Percentiles rank a stretch among this genome's conserved stretches.
These are phyloP conservation scores for Pichia manshurica DNA, from an alignment of 805 yeast species.

Conservation along the genomic window DNA sequence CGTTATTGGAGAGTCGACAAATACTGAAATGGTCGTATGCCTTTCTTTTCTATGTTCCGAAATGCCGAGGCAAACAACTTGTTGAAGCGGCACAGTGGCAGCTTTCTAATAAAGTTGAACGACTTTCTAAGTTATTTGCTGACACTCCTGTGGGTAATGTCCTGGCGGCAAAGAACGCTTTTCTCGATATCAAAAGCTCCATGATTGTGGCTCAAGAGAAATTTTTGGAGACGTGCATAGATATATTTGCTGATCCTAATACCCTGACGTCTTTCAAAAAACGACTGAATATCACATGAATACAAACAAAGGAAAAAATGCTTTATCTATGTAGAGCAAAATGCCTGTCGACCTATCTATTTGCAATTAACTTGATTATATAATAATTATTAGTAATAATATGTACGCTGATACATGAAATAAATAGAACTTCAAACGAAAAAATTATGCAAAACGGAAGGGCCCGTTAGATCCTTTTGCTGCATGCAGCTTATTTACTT, in stretches of 20 bases:
- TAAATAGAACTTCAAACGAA: neutral
- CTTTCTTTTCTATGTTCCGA: constrained; percentile 59
- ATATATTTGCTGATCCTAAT: constrained; percentile 14
- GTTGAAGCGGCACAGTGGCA: constrained; percentile 42
- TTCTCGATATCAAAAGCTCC: constrained; percentile 21
- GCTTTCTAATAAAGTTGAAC: constrained; percentile 26
- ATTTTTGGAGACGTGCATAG: constrained; percentile 23
- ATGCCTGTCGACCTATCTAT: no score
- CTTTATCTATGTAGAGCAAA: no score
- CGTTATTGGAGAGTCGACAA: constrained; percentile 61
- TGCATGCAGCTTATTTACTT: neutral
- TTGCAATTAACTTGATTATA: no score
- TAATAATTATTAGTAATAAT: no score
- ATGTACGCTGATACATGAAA: neutral
- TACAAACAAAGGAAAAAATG: no score
- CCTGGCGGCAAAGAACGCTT: constrained; percentile 21
- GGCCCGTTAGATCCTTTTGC: no score
- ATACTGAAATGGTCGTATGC: constrained; percentile 90
- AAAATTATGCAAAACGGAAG: neutral
- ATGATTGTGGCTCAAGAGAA: constrained; percentile 18
- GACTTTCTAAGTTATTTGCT: constrained; percentile 31
- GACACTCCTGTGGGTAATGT: constrained; percentile 27
- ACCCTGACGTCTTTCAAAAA: neutral
- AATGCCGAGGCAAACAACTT: constrained; percentile 46
- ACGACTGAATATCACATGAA: neutral